Percentiles rank a stretch among this genome's conserved stretches.
Evolutionary conservation across 495 filamentous ascomycete species (phyloP).

Genomic region (Hypoxylon fragiforme): DNA sequence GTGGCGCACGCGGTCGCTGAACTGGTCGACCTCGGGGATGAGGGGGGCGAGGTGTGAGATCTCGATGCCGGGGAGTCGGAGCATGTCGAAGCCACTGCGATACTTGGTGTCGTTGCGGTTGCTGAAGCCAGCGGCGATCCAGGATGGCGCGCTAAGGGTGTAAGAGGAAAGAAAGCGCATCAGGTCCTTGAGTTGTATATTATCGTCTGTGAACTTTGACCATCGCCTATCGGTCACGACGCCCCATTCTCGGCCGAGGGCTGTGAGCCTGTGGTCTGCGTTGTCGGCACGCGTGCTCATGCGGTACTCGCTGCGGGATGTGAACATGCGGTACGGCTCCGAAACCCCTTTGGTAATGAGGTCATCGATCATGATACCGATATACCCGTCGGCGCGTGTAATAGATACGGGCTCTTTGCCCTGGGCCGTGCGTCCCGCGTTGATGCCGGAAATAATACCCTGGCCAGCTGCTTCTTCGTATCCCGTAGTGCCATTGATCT

Average conservation of each 20-base stretch:
- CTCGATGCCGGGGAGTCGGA: slow-evolving; percentile 62
- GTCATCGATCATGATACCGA: slow-evolving; percentile 99
- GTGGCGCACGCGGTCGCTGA: slow-evolving; percentile 56
- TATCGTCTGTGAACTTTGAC: slow-evolving; percentile 64
- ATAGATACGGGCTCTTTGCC: slow-evolving; percentile 65
- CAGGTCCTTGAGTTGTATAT: slow-evolving; percentile 66
- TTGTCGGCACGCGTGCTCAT: slow-evolving; percentile 91
- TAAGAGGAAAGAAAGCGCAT: slow-evolving; percentile 59
- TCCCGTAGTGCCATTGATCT: slow-evolving; percentile 97
- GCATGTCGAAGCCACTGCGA: slow-evolving; percentile 74
- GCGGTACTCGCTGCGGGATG: slow-evolving; percentile 91
- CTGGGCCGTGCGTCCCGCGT: slow-evolving; percentile 80
- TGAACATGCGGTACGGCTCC: slow-evolving; percentile 99
- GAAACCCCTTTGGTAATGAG: slow-evolving; percentile 95
- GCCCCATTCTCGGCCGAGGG: slow-evolving; percentile 73
- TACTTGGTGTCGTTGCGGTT: slow-evolving; percentile 61
- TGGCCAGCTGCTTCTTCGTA: slow-evolving; percentile 98
- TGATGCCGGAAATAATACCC: slow-evolving; percentile 89
- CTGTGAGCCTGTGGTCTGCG: slow-evolving; percentile 85
- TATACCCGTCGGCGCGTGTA: slow-evolving; percentile 87
- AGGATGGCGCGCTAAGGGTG: slow-evolving; percentile 58
- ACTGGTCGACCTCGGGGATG: slow-evolving; percentile 57
- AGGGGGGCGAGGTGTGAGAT: slow-evolving; percentile 56
- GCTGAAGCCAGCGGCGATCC: slow-evolving; percentile 70
- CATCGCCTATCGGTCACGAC: slow-evolving; percentile 79